Evolutionary conservation across 2,329 filamentous ascomycete species (phyloP), one percentile per base, ranked within the genome.

Genomic region (Colletotrichum sp.): DNA sequence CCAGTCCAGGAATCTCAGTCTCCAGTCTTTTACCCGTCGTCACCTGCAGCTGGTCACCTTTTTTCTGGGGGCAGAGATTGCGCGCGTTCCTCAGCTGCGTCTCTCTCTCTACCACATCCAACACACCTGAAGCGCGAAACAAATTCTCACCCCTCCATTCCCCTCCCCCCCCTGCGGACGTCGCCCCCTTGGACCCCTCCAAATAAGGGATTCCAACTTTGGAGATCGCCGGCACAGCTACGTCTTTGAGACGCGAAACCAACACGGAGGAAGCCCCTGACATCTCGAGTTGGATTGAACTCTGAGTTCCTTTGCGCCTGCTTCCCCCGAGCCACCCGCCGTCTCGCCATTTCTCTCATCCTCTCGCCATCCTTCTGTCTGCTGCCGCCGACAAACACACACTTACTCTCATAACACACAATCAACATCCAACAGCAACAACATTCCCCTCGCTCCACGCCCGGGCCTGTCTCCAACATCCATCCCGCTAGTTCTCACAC

Each of bases 51-150:
- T 52, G 44, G 44, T 32, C 55, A 16, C 28, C 15, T 36, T 39
- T 28, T 36, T 32, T n/a, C 28, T 21, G 44, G 64, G 71, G 52
- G 36, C 26, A 64, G 70, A 67, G 21, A 73, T 73, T 73, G 73
- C 60, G 64, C 59, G 73, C 73, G 73, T 76, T 72, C 69, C 73
- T 73, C 59, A 67, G 63, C 62, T 57, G 69, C 69, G 39, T 30
- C 63, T 49, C 36, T 55, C 26, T 75, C 44, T 52, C 44, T 52
- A 52, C 44, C 44, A 52, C 44, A 52, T 76, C 73, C 73, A 72
- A 72, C 73, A 76, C 73, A 67, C 52, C 71, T 77, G 75, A 77
- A 75, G 71, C 72, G 65, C 75, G 75, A 71, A 75, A 66, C 71
- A 62, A 73, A 67, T 62, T 75, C 60, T 70, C 75, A 67, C 72